A percentile compares a stretch with the other conserved stretches of the same genome.
phyloP scores from a whole-genome alignment of 768 basidiomycete genomes.

The Tulasnella sp. region DNA sequence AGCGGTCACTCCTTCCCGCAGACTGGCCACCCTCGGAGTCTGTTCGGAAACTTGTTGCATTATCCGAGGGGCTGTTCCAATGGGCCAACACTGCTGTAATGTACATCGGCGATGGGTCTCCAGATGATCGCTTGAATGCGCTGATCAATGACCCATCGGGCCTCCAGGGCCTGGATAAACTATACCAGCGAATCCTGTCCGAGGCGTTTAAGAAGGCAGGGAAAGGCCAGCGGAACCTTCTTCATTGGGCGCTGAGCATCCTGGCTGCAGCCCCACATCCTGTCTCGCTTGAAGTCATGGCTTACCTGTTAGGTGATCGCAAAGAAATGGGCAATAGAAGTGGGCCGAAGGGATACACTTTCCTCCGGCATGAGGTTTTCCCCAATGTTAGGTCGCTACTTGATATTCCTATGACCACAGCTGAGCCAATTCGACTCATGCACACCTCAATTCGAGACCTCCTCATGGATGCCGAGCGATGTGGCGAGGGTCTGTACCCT shows the following conservation, averaged over 20 bases:
- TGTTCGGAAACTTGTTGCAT: not conserved
- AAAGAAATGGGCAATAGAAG: not conserved
- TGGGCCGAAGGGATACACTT: not conserved
- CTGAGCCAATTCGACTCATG: not conserved
- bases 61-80: not conserved
- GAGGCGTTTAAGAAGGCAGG: not conserved
- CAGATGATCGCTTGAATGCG: not conserved
- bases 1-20: not conserved
- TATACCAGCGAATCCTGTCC: not conserved
- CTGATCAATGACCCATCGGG: not conserved
- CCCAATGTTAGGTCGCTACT: not conserved
- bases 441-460: not conserved
- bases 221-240: not conserved
- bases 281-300: not conserved
- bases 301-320: not conserved
- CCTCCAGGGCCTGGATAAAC: not conserved
- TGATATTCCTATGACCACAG: not conserved
- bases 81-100: not conserved
- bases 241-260: not conserved
- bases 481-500: not conserved
- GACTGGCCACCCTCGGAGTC: not conserved
- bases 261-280: not conserved
- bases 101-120: not conserved
- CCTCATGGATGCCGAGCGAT: not conserved
- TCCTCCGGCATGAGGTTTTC: not conserved